Evolutionary conservation across 164 flowering plant genomes (phyloP).

Genomic region (Platanus orientalis): DNA sequence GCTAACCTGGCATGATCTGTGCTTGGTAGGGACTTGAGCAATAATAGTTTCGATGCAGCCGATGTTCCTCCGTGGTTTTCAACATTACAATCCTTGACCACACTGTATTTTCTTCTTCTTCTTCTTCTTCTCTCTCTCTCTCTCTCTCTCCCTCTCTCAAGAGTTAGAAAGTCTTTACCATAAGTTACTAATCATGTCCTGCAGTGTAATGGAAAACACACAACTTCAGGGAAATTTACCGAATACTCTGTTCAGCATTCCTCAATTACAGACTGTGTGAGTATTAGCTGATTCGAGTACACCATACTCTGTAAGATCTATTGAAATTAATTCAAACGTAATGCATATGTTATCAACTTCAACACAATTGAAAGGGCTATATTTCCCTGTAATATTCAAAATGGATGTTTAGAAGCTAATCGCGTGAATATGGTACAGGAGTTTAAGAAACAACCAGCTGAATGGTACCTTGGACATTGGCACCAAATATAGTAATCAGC

Average conservation of each 20-base stretch:
- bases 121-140: conserved; percentile 14
- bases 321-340: too few species aligned
- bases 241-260: too few species aligned
- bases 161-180: too few species aligned
- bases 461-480: conserved; percentile 34
- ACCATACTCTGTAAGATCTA: too few species aligned
- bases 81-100: conserved; percentile 37
- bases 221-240: too few species aligned
- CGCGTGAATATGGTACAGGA: conserved; percentile 27
- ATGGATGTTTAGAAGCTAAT: conserved; percentile 27
- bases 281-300: too few species aligned
- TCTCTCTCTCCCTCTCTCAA: conserved; percentile 2
- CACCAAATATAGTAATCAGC: conserved; percentile 29
- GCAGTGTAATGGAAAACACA: too few species aligned
- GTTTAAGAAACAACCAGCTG: conserved; percentile 29
- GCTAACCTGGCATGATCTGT: conserved; percentile 8
- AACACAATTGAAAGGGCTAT: too few species aligned
- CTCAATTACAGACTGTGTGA: too few species aligned
- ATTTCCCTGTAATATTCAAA: not conserved
- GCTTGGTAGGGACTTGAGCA: conserved; percentile 47
- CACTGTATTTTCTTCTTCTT: conserved; percentile 38
- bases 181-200: too few species aligned
- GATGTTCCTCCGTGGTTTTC: conserved; percentile 46
- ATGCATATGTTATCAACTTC: too few species aligned
- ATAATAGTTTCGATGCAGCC: conserved; percentile 38